Evolutionary conservation across 208 protist species (phyloP), one percentile per base, ranked within the genome.

Genomic region (Phytomonas serpens): DNA sequence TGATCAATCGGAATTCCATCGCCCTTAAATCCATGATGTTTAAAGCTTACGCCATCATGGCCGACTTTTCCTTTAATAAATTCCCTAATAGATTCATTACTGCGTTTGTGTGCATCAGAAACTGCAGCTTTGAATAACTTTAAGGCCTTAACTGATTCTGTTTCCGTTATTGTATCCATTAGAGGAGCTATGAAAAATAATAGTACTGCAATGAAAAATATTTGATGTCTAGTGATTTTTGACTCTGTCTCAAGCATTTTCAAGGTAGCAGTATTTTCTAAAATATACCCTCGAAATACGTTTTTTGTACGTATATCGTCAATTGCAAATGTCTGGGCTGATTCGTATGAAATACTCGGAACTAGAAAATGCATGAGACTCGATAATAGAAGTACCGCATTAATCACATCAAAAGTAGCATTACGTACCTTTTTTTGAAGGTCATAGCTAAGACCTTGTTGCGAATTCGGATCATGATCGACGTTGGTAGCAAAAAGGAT

Each of bases 1-100:
- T 94, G 86, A 30, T 84, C 81, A 76, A 90, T 89, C 16, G 83
- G 76, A 78, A 92, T 92, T 47, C 86, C 89, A 42, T 78, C 77
- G 52, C 83, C 86, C 40, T 74, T 72, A 27, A 5, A 57, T 27
- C 4, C 19, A 57, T 57, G 19, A 6, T 27, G 4, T 27, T 9
- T 11, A 47, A 76, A 37, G 61, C 68, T 34, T 7, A 61, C 64
- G 51, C 14, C 23, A 32, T 73, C 67, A 31, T 78, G 63, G 31
- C 31, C 64, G 16, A 36, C 64, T 72, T 66, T 77, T 19, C 37
- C 3, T 19, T 52, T 82, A 11, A 80, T 68, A 27, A 62, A 77
- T 16, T 71, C 61, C 57, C 86, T 84, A 19, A 37, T 78, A n/a
- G 71, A 78, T 33, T 77, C 78, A 4, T 75, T 38, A 69, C 90